Percentiles rank a stretch among this genome's conserved stretches.
These are phyloP conservation scores for Cronartium quercuum DNA, from an alignment of 1,284 basidiomycete species.

Conservation along the genomic window DNA sequence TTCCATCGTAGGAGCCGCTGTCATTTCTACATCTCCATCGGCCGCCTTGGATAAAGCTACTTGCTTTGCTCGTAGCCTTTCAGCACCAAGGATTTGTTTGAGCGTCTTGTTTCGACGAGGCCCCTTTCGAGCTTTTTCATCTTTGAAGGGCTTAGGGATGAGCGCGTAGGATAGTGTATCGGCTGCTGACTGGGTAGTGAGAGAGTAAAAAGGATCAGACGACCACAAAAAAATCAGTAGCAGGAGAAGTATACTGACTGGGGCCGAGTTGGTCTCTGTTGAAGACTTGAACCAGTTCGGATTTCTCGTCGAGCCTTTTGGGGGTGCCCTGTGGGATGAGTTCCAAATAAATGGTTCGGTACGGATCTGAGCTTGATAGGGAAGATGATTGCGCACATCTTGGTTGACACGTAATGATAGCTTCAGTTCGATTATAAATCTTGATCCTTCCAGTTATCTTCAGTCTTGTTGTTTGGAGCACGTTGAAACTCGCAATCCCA, in stretches of 20 bases:
- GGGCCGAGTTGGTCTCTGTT: neutral
- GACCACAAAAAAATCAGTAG: neutral
- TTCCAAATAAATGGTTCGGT: too few species aligned
- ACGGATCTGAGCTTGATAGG: too few species aligned
- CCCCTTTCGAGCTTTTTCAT: constrained; percentile 12
- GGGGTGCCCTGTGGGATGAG: constrained; percentile 25
- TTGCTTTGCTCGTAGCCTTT: constrained; percentile 17
- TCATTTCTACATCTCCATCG: constrained; percentile 22
- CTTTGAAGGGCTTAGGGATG: constrained; percentile 20
- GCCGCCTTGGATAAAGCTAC: too few species aligned
- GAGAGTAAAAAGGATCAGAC: neutral
- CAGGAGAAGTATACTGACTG: neutral
- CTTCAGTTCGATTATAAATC: too few species aligned
- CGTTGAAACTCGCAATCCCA: too few species aligned
- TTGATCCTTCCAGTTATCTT: too few species aligned
- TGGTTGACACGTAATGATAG: too few species aligned
- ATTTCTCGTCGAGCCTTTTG: constrained; percentile 19
- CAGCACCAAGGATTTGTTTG: constrained; percentile 26
- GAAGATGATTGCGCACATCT: too few species aligned
- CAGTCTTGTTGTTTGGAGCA: too few species aligned
- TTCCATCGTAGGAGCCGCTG: constrained; percentile 4
- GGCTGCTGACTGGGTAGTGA: neutral
- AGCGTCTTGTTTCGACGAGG: constrained; percentile 26
- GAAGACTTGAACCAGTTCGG: neutral
- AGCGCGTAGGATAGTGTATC: constrained; percentile 20